These are phyloP conservation scores for Termitomyces sp. DNA, from an alignment of 768 basidiomycete genomes.

Conservation along the genomic window DNA sequence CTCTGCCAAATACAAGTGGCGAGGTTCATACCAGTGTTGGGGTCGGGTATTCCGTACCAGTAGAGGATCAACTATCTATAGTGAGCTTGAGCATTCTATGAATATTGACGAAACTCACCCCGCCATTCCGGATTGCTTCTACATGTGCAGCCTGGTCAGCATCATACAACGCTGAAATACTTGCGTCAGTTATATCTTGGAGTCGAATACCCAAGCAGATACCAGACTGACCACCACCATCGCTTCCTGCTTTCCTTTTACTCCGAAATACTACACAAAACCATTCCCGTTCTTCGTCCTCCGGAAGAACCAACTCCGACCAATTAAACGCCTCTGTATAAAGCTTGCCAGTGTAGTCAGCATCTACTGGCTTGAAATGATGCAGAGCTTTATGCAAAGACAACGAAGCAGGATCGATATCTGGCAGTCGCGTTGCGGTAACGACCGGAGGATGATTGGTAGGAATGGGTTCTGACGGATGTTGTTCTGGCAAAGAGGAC, in stretches of 20 bases:
- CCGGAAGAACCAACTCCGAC: slow-evolving; percentile 60
- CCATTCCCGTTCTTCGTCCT: slow-evolving; percentile 78
- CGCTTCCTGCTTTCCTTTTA: slow-evolving; percentile 63
- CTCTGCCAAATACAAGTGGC: slow-evolving; percentile 97
- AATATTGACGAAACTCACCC: slow-evolving; percentile 41
- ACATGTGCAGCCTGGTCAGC: slow-evolving; percentile 88
- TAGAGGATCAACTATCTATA: slow-evolving; percentile 69
- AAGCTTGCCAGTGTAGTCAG: slow-evolving; percentile 53
- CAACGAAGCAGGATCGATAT: slow-evolving; percentile 80
- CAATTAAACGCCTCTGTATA: slow-evolving; percentile 90
- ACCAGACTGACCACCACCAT: slow-evolving; percentile 48
- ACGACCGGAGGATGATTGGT: slow-evolving; percentile 37
- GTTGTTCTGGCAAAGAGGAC: slow-evolving; percentile 58
- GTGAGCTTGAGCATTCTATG: slow-evolving; percentile 3
- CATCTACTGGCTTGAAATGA: slow-evolving; percentile 54
- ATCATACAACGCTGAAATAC: slow-evolving; percentile 62
- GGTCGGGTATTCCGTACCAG: slow-evolving; percentile 88
- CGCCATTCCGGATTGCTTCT: slow-evolving; percentile 85
- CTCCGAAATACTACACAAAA: slow-evolving; percentile 91
- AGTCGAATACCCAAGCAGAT: neutral
- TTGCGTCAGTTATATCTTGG: slow-evolving; percentile 4
- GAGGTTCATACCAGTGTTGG: slow-evolving; percentile 74
- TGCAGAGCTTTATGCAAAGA: slow-evolving; percentile 85
- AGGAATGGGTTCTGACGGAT: slow-evolving; percentile 23
- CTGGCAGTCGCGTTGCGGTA: slow-evolving; percentile 73